Evolutionary conservation across 305 asterid genomes (phyloP), one percentile per base, ranked within the genome.

Genomic region (Coffea humblotiana): DNA sequence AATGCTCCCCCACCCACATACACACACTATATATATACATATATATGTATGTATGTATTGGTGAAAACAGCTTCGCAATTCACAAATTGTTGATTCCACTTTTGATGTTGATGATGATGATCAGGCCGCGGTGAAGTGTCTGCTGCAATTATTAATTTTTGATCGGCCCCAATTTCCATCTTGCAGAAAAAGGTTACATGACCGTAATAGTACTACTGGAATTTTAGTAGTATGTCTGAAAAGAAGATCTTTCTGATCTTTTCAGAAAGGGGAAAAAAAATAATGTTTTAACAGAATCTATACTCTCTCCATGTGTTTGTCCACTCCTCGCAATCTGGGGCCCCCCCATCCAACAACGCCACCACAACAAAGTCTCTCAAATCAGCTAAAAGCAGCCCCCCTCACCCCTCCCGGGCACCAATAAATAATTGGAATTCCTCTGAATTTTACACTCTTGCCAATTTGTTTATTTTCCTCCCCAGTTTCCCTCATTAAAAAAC

Each of bases 361-460:
- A 51, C 74, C 67, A 70, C 79, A 54, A 45, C 75, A 68, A 37
- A 27, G 45, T 77, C 43, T 40, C 69, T 21, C 66, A 60, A n/a
- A 66, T 56, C 71, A 78, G 52, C 86, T 83, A 60, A 10, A 67
- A 69, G 68, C 45, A 15, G 23, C 40, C 45, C 43, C 3, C 5
- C 43, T 32, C 32, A 40, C 43, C 43, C 2, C 43, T 11, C 78
- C 85, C 37, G 82, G 51, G 67, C 85, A 76, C 69, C 88, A 86
- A 83, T 85, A 88, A 88, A 86, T 84, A 83, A 85, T 83, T 80
- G 78, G 49, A 82, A 84, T 78, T 82, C 82, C 80, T 27, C 76
- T 69, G 78, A 81, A 76, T 79, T 71, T 78, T 70, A 77, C 87
- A 77, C 74, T 71, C 84, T 71, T 72, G 35, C 72, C 66, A 47